phyloP scores from a whole-genome alignment of 2,329 filamentous ascomycete species.

The Sordariomycetes sp. region DNA sequence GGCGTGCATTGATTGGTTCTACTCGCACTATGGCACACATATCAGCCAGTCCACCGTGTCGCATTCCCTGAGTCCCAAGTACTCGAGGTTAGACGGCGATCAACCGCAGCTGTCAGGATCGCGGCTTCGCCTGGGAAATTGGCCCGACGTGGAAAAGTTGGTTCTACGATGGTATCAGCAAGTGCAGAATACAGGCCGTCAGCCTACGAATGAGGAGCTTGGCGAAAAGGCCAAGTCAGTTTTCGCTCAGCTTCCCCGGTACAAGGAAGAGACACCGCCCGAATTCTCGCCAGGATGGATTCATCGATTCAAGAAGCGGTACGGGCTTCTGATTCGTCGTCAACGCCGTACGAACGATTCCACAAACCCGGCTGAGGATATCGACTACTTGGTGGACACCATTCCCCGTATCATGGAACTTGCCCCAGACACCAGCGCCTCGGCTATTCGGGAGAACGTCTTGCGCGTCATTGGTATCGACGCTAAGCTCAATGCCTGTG shows the following conservation, averaged over 20 bases:
- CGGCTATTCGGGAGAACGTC: constrained; percentile 49
- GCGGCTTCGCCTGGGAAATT: constrained; percentile 53
- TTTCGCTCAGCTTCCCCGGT: constrained; percentile 48
- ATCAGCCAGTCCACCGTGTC: constrained; percentile 57
- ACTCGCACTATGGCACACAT: constrained; percentile 45
- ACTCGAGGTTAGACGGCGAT: constrained; percentile 51
- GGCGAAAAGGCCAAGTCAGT: constrained; percentile 53
- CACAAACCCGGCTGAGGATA: constrained; percentile 42
- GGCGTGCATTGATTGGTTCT: constrained; percentile 56
- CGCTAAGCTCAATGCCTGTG: constrained; percentile 41
- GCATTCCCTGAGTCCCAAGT: constrained; percentile 52
- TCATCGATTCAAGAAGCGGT: constrained; percentile 55
- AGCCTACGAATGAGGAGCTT: constrained; percentile 53
- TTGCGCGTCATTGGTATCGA: constrained; percentile 47
- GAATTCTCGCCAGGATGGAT: constrained; percentile 58
- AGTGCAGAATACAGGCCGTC: constrained; percentile 40
- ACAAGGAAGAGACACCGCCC: constrained; percentile 49
- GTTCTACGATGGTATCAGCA: constrained; percentile 47
- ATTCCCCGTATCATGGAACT: constrained; percentile 52
- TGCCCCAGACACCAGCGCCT: constrained; percentile 47
- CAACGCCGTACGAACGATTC: constrained; percentile 43
- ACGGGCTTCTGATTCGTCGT: constrained; percentile 47
- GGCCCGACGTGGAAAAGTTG: constrained; percentile 53
- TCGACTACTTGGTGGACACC: constrained; percentile 51
- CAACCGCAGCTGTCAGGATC: constrained; percentile 52